A percentile compares a stretch with the other conserved stretches of the same genome.
Conservation (phyloP, 345 rosid species). For the Diplotaxis tenuifolia region DNA sequence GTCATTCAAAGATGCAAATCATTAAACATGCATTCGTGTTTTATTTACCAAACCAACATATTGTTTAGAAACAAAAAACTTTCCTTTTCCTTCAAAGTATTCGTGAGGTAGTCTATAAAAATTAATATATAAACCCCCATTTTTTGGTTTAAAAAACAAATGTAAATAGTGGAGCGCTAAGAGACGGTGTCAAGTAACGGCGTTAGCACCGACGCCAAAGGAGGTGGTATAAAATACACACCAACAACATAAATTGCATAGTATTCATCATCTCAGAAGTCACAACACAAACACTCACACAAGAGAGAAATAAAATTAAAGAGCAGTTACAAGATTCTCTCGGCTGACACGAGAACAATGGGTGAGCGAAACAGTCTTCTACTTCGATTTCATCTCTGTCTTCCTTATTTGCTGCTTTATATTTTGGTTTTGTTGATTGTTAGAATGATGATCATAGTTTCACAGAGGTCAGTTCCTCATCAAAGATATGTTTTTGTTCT, state of each 20-base stretch:
- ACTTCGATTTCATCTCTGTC: conserved; percentile 20
- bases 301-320: conserved; percentile 17
- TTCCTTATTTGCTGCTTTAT: conserved; percentile 8
- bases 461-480: conserved; percentile 1
- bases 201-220: conserved; percentile 62
- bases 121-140: not conserved
- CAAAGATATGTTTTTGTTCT: not conserved
- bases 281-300: not conserved
- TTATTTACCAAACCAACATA: conserved; percentile 11
- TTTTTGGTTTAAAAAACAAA: not conserved
- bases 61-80: not conserved
- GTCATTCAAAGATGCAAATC: conserved; percentile 11
- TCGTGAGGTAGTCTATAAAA: not conserved
- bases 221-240: conserved; percentile 25
- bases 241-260: conserved; percentile 35
- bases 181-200: conserved; percentile 48
- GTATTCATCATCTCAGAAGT: conserved; percentile 26
- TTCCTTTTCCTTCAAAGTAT: not conserved
- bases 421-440: conserved; percentile 14
- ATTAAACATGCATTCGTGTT: not conserved
- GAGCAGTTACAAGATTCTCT: conserved; percentile 24
- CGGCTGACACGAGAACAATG: conserved; percentile 47
- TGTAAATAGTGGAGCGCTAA: conserved; percentile 23
- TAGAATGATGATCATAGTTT: conserved; percentile 25
- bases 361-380: conserved; percentile 34